Base-by-base conservation (phyloP, 169 alveolate species). In the Plasmodium yoelii region DNA sequence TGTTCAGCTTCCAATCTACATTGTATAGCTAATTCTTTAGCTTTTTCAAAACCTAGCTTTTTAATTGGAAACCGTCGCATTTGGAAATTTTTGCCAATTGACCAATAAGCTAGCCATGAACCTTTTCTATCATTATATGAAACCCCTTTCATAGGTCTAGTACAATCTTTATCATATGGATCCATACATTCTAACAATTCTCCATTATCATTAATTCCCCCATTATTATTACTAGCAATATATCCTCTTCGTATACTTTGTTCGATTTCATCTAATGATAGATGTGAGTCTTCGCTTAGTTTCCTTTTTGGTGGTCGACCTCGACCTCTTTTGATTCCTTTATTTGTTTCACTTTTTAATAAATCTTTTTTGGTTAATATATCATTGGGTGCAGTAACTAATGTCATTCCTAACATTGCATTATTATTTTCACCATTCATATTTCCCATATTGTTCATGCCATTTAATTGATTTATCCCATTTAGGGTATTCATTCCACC, bases 71-170 rank as follows among this genome's bases (percentile, higher is more conserved):
- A 84, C 28, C 87, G 47, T 28, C 77, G 59, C 91, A 84, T 84
- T 28, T 84, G 91, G 8, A 84, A 84, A 49, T 67, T 84, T 60
- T 84, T 84, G 13, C 87, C 87, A 46, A 84, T 84, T 1, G 91
- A 71, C 91, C 91, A 84, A 63, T 84, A 84, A 55, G 91, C 91
- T 47, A 84, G 19, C 91, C 91, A 84, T 1, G 91, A 70, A 9
- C 87, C 87, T 63, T 84, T 84, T 44, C 87, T 56, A 42, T 70
- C 91, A 67, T 84, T 84, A 24, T 71, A 84, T 5, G 87, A 71
- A 28, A 84, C 91, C 9, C 91, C 91, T 42, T 84, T 84, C 91
- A 84, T 84, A n/a, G 91, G 91, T 39, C 87, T 70, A n/a, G 91
- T 61, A 49, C 87, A 84, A 42, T 67, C 77, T 18, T 77, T 77